Percentiles rank a stretch among this genome's conserved stretches.
Conservation (phyloP, 2,329 filamentous ascomycete genomes). For the Metarhizium anisopliae region DNA sequence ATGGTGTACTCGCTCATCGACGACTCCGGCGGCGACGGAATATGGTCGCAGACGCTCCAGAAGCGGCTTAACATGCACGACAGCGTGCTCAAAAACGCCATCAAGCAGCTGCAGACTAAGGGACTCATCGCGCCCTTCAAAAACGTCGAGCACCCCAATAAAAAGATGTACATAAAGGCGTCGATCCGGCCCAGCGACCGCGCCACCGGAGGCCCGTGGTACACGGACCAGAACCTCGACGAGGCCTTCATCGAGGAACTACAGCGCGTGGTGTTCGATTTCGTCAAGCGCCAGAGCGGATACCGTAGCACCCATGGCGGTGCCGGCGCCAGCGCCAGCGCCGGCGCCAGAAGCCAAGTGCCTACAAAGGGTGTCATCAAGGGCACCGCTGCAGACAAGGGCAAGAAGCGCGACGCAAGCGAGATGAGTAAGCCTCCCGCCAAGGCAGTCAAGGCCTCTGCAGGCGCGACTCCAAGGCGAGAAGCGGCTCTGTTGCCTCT, state of each 20-base stretch:
- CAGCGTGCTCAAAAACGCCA: constrained; percentile 66
- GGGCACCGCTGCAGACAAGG: constrained; percentile 32
- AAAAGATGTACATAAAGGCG: constrained; percentile 94
- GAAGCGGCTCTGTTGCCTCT: constrained; percentile 39
- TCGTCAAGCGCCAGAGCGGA: constrained; percentile 64
- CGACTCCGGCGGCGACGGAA: constrained; percentile 71
- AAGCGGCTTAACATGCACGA: constrained; percentile 75
- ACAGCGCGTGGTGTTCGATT: constrained; percentile 62
- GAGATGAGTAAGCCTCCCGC: constrained; percentile 24
- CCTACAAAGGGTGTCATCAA: constrained; percentile 49
- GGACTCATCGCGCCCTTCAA: constrained; percentile 82
- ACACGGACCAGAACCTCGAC: constrained; percentile 83
- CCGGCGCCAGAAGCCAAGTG: constrained; percentile 27
- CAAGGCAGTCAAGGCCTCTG: constrained; percentile 17
- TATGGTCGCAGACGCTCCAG: constrained; percentile 85
- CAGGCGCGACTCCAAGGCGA: constrained; percentile 14
- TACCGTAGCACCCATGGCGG: constrained; percentile 38
- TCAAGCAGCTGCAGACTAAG: constrained; percentile 77
- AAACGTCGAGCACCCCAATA: constrained; percentile 80
- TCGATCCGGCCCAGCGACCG: constrained; percentile 79
- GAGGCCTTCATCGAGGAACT: constrained; percentile 77
- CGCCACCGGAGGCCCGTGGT: constrained; percentile 90
- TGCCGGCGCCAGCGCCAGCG: constrained; percentile 13
- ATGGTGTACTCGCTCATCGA: constrained; percentile 88
- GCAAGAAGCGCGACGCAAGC: constrained; percentile 42